Conservation (phyloP, 2,329 filamentous ascomycete genomes). For the Colletotrichum zoysiae region DNA sequence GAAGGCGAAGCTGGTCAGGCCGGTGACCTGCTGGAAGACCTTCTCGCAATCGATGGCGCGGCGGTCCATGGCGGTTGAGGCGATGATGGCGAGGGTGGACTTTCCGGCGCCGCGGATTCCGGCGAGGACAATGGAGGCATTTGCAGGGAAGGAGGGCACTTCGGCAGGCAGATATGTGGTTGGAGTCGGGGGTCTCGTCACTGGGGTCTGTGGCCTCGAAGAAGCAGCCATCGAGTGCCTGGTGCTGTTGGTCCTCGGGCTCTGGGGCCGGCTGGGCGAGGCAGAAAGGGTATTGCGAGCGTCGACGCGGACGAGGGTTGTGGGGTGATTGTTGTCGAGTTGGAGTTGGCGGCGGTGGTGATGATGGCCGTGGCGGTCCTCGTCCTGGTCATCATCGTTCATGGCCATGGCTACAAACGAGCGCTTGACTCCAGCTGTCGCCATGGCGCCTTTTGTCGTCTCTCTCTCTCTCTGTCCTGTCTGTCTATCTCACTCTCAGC, state of each 20-base stretch:
- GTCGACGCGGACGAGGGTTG: constrained; percentile 36
- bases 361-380: constrained; percentile 26
- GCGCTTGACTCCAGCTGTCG: constrained; percentile 57
- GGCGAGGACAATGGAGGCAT: constrained; percentile 79
- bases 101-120: constrained; percentile 82
- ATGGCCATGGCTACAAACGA: constrained; percentile 52
- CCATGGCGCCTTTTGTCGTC: constrained; percentile 36
- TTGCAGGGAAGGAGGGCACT: constrained; percentile 45
- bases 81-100: constrained; percentile 80
- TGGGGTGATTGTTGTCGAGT: constrained; percentile 30
- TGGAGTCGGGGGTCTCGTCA: constrained; percentile 33
- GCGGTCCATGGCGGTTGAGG: constrained; percentile 76
- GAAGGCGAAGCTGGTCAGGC: constrained; percentile 72
- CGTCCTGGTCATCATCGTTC: constrained; percentile 46
- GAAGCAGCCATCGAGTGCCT: constrained; percentile 34
- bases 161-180: constrained; percentile 33
- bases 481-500: not conserved
- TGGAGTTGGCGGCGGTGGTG: constrained; percentile 37
- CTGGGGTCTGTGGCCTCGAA: constrained; percentile 32
- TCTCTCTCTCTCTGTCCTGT: not conserved
- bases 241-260: constrained; percentile 37
- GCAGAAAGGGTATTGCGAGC: constrained; percentile 28
- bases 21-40: constrained; percentile 74
- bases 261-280: constrained; percentile 32
- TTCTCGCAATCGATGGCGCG: constrained; percentile 78